Percentiles rank a stretch among this genome's conserved stretches.
Evolutionary conservation across 768 basidiomycete genomes (phyloP).

Genomic region (Macrolepiota fuliginosa): DNA sequence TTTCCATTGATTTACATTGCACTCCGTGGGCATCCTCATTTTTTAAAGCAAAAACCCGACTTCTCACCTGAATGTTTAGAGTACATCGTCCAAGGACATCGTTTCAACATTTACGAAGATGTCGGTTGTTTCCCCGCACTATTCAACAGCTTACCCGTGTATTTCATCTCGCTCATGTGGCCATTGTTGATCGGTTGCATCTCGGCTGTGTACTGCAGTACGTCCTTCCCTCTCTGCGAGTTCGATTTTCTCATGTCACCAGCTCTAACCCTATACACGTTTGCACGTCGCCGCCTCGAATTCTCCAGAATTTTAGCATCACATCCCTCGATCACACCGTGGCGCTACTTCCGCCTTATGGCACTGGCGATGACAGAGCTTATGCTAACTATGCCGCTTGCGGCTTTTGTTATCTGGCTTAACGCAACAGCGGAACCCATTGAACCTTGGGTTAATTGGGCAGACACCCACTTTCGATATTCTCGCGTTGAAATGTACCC

Average conservation of each 20-base stretch:
- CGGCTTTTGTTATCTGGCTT: constrained; percentile 33
- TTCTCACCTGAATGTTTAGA: no score
- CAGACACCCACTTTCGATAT: constrained; percentile 46
- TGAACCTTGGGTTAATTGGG: constrained; percentile 50
- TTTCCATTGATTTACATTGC: no score
- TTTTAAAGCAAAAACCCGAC: no score
- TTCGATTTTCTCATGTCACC: no score
- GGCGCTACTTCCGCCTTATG: constrained; percentile 61
- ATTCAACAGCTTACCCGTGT: constrained; percentile 44
- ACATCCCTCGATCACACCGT: constrained; percentile 29
- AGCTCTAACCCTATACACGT: no score
- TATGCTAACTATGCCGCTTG: constrained; percentile 44
- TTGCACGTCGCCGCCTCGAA: no score
- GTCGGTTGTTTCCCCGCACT: constrained; percentile 45
- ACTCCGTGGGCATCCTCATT: no score
- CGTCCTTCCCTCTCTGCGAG: no score
- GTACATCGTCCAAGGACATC: constrained; percentile 54
- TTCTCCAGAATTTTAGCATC: no score
- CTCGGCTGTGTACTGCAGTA: constrained; percentile 29
- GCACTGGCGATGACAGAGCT: constrained; percentile 45
- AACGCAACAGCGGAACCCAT: constrained; percentile 28
- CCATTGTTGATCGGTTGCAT: constrained; percentile 39
- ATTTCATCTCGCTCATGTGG: constrained; percentile 39
- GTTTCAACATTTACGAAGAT: constrained; percentile 58
- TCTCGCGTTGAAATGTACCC: constrained; percentile 42